Evolutionary conservation across 768 basidiomycete genomes (phyloP), one percentile per base, ranked within the genome.

Genomic region (Lepiota subincarnata): DNA sequence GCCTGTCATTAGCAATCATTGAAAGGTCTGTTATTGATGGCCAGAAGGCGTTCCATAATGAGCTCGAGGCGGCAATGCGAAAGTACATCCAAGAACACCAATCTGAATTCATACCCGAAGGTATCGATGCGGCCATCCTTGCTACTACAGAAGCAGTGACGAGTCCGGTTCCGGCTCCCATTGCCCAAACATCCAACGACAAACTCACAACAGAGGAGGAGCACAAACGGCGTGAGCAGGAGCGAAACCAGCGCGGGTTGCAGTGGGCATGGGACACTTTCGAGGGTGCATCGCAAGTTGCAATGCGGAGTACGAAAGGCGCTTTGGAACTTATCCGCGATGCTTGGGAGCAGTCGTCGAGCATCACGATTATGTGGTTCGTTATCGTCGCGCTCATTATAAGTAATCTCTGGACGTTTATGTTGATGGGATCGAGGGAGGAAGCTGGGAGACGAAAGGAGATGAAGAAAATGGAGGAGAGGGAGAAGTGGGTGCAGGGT

Each of bases 261-360:
- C 91, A 93, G 62, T 93, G 91, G 91, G 90, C 90, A 2, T 89
- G 83, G 72, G 91, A 93, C 59, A 93, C 91, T 43, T 79, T 89
- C 66, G 85, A 84, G 26, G 91, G 89, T 8, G 85, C 91, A 1
- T 78, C 72, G 56, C 75, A 79, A 58, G 90, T 93, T 56, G 89
- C 82, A 26, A 73, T 70, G 62, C 81, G 82, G 63, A 89, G 87
- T 56, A 80, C 87, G 39, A 74, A 69, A 42, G 88, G 82, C 16
- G 86, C 87, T 20, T 64, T 92, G 55, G 91, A 92, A 72, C 83
- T 93, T 39, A 73, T 93, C 53, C 73, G 69, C 49, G 91, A 93
- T 62, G 83, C 83, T 0, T 89, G 87, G 88, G 89, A 90, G 50
- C 82, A 88, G 61, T 84, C 84, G 11, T 80, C 84, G 28, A 76